These are phyloP conservation scores for Rhytidhysteron rufulum DNA, from an alignment of 2,329 filamentous ascomycete genomes.

Conservation along the genomic window DNA sequence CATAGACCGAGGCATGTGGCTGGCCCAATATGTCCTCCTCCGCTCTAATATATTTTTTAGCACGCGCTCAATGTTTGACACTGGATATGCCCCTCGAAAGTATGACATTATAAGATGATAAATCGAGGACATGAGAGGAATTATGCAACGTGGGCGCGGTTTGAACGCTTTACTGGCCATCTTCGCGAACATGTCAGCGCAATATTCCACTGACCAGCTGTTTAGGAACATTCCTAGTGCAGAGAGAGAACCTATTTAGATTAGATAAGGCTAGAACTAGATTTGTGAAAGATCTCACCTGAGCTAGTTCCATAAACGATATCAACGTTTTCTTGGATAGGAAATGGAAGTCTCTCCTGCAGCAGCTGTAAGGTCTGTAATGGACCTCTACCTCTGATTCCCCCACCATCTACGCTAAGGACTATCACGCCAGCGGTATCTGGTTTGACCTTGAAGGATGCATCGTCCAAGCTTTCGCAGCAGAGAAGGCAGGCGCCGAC, in stretches of 20 bases:
- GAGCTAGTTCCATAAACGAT: neutral
- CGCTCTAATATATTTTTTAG: neutral
- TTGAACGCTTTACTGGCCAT: neutral
- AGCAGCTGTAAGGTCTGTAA: slow-evolving; percentile 1
- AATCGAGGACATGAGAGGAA: neutral
- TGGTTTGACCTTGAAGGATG: neutral
- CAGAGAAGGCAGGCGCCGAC: slow-evolving; percentile 1
- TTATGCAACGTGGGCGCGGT: neutral
- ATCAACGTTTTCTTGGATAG: neutral
- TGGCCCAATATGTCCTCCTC: neutral
- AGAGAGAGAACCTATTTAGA: neutral
- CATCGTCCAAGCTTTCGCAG: neutral
- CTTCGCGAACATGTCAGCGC: neutral
- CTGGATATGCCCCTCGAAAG: neutral
- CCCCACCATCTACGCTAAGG: slow-evolving; percentile 1
- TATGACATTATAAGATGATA: neutral
- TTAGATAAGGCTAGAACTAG: neutral
- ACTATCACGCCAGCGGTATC: slow-evolving; percentile 1
- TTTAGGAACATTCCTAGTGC: neutral
- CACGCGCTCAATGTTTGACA: slow-evolving; percentile 1
- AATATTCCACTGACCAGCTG: neutral
- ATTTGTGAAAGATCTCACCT: neutral
- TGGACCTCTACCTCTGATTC: slow-evolving; percentile 1
- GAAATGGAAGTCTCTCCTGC: neutral
- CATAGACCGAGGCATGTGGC: neutral